phyloP scores from a whole-genome alignment of 148 eudicot species.

The Cornus kousa region DNA sequence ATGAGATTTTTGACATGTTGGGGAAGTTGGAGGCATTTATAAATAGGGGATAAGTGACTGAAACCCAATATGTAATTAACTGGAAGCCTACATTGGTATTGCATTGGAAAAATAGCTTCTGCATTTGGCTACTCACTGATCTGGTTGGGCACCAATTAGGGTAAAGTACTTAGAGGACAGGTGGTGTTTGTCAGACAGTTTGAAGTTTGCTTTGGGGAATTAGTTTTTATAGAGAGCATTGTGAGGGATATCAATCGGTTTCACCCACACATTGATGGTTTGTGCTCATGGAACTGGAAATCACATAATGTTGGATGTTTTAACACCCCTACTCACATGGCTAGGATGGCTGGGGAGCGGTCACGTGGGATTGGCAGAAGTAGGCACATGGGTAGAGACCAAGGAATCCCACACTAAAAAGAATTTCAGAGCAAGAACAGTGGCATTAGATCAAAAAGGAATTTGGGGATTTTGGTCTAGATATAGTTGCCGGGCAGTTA shows the following conservation, averaged over 20 bases:
- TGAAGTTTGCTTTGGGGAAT: conserved; percentile 35
- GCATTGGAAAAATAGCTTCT: conserved; percentile 50
- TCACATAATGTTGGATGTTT: no score
- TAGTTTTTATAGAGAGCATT: conserved; percentile 37
- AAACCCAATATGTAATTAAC: conserved; percentile 28
- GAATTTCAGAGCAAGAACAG: no score
- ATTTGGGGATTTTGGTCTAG: no score
- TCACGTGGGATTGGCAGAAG: no score
- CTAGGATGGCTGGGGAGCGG: no score
- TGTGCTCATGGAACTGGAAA: conserved; percentile 34
- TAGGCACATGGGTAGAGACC: no score
- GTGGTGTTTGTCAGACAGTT: conserved; percentile 44
- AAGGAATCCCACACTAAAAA: no score
- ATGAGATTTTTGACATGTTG: conserved; percentile 37
- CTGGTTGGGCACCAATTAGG: conserved; percentile 34
- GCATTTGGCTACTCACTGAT: conserved; percentile 38
- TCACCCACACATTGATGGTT: conserved; percentile 38
- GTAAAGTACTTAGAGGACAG: conserved; percentile 42
- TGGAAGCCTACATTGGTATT: conserved; percentile 37
- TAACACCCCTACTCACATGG: no score
- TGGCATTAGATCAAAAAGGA: no score
- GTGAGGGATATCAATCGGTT: conserved; percentile 48
- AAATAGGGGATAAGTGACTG: conserved; percentile 37
- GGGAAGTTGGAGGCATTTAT: conserved; percentile 31
- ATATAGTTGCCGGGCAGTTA: no score